Evolutionary conservation across 2,329 filamentous ascomycete genomes (phyloP), one percentile per base, ranked within the genome.

Genomic region (Parastagonospora avenae): DNA sequence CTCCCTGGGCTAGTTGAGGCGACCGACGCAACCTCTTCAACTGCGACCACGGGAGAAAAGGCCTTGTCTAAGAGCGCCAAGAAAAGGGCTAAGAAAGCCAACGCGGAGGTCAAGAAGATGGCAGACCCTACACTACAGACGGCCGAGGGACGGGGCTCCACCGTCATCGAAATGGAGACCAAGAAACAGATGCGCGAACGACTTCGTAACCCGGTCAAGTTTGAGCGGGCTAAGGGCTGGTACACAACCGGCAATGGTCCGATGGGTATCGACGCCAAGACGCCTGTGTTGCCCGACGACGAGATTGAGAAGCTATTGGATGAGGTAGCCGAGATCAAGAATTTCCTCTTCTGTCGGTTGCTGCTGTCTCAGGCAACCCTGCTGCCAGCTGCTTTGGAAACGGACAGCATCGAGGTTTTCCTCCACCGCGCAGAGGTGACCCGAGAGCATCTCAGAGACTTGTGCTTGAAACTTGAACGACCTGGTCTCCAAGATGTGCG

Each of bases 301-400:
- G 78, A 81, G 50, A 75, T 79, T 16, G 69, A 77, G 28, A 51
- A 59, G 12, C 59, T 81, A 2, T 63, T 79, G 12, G 62, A 68
- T 2, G 77, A 82, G n/a, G 73, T 81, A 29, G 68, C 71, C 10
- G 77, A 81, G 55, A 79, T 82, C 57, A 81, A 81, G 63, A 63
- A 75, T 46, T 68, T 80, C 10, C 59, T 82, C 1, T 79, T 82
- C 48, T 82, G 79, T 52, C 74, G 79, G 35, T 66, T 80, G 8
- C 59, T 81, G 12, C 65, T 82, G 8, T 74, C 75, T 4, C 77
- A 80, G 36, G 75, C 77, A 1, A 70, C 74, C 4, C 60, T 82
- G 10, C 68, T 82, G 0, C 78, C 77, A 4, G 70, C 71, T 24
- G 79, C 79, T 4, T 60, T 82, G 7, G 63, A 71, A 46, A 72